These are phyloP conservation scores for Dipodascus albidus DNA, from an alignment of 805 yeast species.

Conservation along the genomic window DNA sequence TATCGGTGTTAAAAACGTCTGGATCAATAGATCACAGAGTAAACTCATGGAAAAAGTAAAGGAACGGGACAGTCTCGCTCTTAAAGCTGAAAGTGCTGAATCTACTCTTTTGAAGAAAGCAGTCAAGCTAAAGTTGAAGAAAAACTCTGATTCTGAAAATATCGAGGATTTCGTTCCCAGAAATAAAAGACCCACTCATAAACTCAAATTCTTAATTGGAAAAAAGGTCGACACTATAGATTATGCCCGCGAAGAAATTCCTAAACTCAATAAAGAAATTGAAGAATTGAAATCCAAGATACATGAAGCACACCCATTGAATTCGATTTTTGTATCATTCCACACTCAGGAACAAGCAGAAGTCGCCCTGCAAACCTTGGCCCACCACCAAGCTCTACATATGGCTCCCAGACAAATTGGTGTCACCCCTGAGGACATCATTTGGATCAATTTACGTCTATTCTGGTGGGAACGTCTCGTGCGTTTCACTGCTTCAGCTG, in stretches of 20 bases:
- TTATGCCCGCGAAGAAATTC: conserved; percentile 55
- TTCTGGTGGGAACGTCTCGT: conserved; percentile 44
- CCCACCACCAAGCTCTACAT: conserved; percentile 33
- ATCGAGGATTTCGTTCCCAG: conserved; percentile 39
- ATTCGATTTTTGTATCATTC: conserved; percentile 75
- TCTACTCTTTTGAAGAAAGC: conserved; percentile 48
- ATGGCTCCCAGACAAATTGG: conserved; percentile 44
- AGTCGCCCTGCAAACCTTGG: conserved; percentile 70
- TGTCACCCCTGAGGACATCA: conserved; percentile 66
- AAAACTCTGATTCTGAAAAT: conserved; percentile 38
- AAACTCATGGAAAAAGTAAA: conserved; percentile 44
- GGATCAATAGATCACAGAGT: conserved; percentile 59
- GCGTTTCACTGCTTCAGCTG: conserved; percentile 50
- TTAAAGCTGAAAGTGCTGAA: conserved; percentile 56
- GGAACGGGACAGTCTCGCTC: conserved; percentile 48
- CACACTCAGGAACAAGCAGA: conserved; percentile 80
- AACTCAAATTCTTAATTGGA: conserved; percentile 59
- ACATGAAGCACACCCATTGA: conserved; percentile 46
- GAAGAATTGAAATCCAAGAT: conserved; percentile 40
- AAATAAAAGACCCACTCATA: conserved; percentile 78
- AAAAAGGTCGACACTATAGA: conserved; percentile 77
- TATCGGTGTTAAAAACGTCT: conserved; percentile 71
- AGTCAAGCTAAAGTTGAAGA: conserved; percentile 50
- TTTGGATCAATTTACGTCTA: conserved; percentile 69
- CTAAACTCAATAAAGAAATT: conserved; percentile 59